A percentile compares a stretch with the other conserved stretches of the same genome.
Conservation (phyloP, 352 stramenopile genomes). For the Albugo candida region DNA sequence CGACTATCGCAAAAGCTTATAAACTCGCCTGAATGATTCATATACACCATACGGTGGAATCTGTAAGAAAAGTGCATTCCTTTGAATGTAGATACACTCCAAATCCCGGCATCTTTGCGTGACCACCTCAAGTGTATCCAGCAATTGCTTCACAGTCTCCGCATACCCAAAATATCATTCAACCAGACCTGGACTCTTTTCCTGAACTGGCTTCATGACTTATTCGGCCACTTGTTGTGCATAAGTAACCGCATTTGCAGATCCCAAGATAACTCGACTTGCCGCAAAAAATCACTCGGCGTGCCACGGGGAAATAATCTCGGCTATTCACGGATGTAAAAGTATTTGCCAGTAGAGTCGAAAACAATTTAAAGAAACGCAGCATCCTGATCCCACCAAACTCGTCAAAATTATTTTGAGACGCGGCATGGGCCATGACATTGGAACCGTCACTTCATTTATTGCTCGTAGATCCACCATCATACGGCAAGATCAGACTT, state of each 20-base stretch:
- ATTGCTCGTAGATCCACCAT: constrained; percentile 5
- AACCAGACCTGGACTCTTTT: constrained; percentile 11
- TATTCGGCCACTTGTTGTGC: constrained; percentile 3
- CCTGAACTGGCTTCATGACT: neutral
- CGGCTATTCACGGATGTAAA: neutral
- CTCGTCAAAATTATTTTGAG: constrained; percentile 1
- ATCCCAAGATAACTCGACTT: constrained; percentile 4
- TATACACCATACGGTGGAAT: constrained; percentile 12
- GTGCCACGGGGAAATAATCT: neutral
- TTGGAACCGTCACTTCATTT: constrained; percentile 4
- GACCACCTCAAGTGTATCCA: constrained; percentile 7
- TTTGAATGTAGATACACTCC: constrained; percentile 15
- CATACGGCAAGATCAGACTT: neutral
- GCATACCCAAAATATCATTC: constrained; percentile 14
- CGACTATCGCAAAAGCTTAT: constrained; percentile 8
- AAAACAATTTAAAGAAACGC: constrained; percentile 4
- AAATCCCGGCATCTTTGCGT: constrained; percentile 5
- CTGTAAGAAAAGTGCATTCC: constrained; percentile 12
- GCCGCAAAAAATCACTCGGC: neutral
- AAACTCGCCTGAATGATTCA: constrained; percentile 6
- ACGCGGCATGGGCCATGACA: constrained; percentile 7
- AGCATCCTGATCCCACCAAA: constrained; percentile 1
- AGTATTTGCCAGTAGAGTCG: constrained; percentile 3
- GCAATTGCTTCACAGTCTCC: neutral
- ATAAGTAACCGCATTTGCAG: constrained; percentile 7